Base-by-base conservation (phyloP, 1,284 basidiomycete genomes). In the Inonotus obliquus region DNA sequence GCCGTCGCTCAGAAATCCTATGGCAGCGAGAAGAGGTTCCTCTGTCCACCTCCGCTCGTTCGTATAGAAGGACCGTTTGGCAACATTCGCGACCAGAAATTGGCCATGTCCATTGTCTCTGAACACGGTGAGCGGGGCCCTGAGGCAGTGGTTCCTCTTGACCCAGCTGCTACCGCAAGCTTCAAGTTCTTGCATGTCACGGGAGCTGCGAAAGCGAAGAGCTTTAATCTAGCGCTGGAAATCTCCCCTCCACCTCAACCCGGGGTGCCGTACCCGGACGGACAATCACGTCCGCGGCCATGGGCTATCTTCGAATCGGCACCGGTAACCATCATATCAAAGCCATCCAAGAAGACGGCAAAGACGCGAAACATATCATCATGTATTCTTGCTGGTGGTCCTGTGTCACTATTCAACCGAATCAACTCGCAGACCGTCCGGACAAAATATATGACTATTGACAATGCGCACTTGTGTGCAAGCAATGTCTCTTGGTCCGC, bases 341-440 rank as follows among this genome's bases (percentile, higher is more conserved):
- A 98, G 75, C 95, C 95, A 32, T 96, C 94, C 53, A 94, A 96
- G 80, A 96, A 96, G 81, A 96, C 94, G 0, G 92, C 93, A 63
- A 96, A 96, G 77, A 95, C 95, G 65, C 87, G 94, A 70, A 95
- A 94, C 71, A 91, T 95, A 69, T 87, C 91, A 10, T 94, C 91
- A 17, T 96, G 94, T 76, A 92, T 98, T 69, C 83, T 94, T 60
- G 88, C 87, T 27, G 89, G 91, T 45, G 92, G 93, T 21, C 88
- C 93, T n/a, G 92, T 98, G 55, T 94, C 93, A 60, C 82, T 98
- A 55, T 96, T 95, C 82, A 96, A 96, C 73, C 91, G 95, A 69
- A 94, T 98, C 80, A 96, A 98, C 75, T 93, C 92, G 13, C 95
- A 98, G 77, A 96, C 94, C 25, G 94, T 96, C 63, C 88, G 95